Evolutionary conservation across 1,139 yeast species (phyloP).

Genomic region (Diutina ranongensis): DNA sequence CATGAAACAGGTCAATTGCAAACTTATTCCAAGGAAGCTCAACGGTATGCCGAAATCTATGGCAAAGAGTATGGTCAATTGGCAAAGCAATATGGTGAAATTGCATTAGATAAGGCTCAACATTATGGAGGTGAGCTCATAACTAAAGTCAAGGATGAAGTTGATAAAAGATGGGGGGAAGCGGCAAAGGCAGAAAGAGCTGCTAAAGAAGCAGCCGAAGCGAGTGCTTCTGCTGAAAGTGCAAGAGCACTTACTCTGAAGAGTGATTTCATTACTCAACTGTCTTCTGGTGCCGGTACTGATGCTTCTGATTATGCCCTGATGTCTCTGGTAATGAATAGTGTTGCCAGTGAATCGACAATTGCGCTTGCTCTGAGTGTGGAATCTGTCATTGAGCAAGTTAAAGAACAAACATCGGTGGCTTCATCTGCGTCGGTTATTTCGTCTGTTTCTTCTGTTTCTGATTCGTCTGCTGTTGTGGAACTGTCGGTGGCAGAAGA

Average conservation of each 20-base stretch:
- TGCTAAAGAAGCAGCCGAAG: not conserved
- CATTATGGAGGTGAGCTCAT: slow-evolving; percentile 13
- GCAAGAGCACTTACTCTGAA: not conserved
- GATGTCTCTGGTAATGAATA: not conserved
- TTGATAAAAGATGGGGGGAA: slow-evolving; percentile 1
- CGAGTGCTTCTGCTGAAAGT: not conserved
- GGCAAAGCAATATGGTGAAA: slow-evolving; percentile 14
- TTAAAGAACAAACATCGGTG: not conserved
- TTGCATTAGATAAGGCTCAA: slow-evolving; percentile 18
- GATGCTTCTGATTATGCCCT: not conserved
- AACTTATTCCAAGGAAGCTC: not conserved
- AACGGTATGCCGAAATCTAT: not conserved
- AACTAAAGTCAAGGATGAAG: not conserved
- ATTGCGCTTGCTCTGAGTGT: no score
- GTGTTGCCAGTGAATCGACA: no score
- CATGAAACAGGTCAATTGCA: slow-evolving; percentile 22
- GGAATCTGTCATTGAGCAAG: not conserved
- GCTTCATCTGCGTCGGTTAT: not conserved
- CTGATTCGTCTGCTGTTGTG: no score
- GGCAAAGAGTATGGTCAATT: slow-evolving; percentile 10
- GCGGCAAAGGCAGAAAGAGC: not conserved
- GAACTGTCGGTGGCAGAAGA: not conserved
- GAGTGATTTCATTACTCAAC: not conserved
- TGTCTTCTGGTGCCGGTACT: no score
- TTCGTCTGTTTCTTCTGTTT: not conserved